A percentile compares a stretch with the other conserved stretches of the same genome.
These are phyloP conservation scores for Zymoseptoria brevis DNA, from an alignment of 2,329 filamentous ascomycete genomes.

Conservation along the genomic window DNA sequence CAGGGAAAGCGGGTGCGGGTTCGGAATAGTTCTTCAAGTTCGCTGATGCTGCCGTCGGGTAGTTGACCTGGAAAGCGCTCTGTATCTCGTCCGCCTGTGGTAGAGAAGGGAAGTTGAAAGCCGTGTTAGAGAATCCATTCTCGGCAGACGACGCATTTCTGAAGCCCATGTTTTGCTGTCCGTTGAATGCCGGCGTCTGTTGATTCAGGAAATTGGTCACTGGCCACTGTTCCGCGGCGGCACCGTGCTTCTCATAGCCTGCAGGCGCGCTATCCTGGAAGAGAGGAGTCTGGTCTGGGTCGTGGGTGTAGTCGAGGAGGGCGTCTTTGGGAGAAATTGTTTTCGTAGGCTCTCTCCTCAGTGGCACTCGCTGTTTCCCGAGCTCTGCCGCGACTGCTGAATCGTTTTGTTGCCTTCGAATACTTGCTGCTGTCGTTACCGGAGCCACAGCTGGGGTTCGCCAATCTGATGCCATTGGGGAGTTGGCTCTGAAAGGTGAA, in stretches of 20 bases:
- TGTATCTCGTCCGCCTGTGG: slow-evolving; percentile 19
- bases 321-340: slow-evolving; percentile 95
- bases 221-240: slow-evolving; percentile 34
- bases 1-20: slow-evolving; percentile 50
- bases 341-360: slow-evolving; percentile 46
- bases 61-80: slow-evolving; percentile 22
- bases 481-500: slow-evolving; percentile 73
- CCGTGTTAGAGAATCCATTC: slow-evolving; percentile 21
- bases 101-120: slow-evolving; percentile 31
- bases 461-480: slow-evolving; percentile 38
- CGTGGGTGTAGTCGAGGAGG: slow-evolving; percentile 67
- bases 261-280: slow-evolving; percentile 51
- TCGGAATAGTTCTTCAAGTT: slow-evolving; percentile 27
- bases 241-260: slow-evolving; percentile 29
- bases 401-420: slow-evolving; percentile 54
- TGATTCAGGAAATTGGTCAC: slow-evolving; percentile 36
- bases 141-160: slow-evolving; percentile 35
- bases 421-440: slow-evolving; percentile 50
- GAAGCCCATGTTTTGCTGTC: slow-evolving; percentile 36
- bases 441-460: slow-evolving; percentile 30
- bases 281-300: slow-evolving; percentile 64
- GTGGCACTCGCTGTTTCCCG: slow-evolving; percentile 24
- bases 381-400: slow-evolving; percentile 47
- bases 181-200: slow-evolving; percentile 38
- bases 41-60: slow-evolving; percentile 19